Evolutionary conservation across 2,329 filamentous ascomycete species (phyloP), one percentile per base, ranked within the genome.

Genomic region (Sarocladiaceae sp.): DNA sequence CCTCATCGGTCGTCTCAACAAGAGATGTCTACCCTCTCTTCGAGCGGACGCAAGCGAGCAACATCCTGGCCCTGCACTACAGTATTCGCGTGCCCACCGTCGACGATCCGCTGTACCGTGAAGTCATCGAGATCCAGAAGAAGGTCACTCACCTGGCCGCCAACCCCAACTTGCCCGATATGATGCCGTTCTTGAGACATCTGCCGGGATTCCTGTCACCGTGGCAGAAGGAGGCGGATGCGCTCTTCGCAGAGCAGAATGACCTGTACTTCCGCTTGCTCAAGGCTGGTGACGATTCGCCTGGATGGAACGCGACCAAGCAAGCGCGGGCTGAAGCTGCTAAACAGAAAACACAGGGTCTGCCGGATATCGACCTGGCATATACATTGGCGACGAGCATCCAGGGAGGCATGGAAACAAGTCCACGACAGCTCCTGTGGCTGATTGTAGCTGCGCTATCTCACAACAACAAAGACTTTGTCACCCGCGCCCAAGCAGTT

Each of bases 181-280:
- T 35, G n/a, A 18, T 35, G 9, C 33, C 10, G n/a, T 20, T 9
- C 15, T n/a, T 35, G n/a, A 15, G 33, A 11, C n/a, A 54, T 21
- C 55, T 73, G 1, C 70, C 70, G 0, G 44, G 39, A 0, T 48
- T 48, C 6, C 49, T 72, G 1, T 58, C 62, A 0, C 62, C 59
- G 0, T 65, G 63, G 63, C 62, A 62, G 45, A 47, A 29, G 26
- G 49, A 58, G 21, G 61, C 54, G 3, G 60, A 60, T 4, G 44
- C 47, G n/a, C 52, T 58, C 1, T 58, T 64, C 20, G 57, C 65
- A 41, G 67, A 54, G 4, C 50, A 60, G 46, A 29, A 46, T 1
- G 47, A 51, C 5, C 49, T 63, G 2, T 57, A 63, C 29, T 42
- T 55, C 2, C 48, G 51, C 1, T 56, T 55, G 11, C 42, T 58